Evolutionary conservation across 164 flowering plant species (phyloP).

Genomic region (Malania oleifera): DNA sequence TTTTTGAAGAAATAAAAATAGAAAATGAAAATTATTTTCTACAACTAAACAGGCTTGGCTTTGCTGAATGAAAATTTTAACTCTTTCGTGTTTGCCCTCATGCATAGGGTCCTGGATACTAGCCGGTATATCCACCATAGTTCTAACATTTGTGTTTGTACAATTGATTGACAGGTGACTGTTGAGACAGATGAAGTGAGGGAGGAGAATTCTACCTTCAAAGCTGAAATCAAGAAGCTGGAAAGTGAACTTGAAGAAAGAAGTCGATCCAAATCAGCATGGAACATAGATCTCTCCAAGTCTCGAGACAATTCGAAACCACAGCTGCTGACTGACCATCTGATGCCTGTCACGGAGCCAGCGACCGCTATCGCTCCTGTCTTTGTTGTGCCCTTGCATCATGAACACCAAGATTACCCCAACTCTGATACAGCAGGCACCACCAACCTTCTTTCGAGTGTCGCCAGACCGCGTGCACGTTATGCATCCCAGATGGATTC

Average conservation of each 20-base stretch:
- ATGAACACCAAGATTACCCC: slow-evolving; percentile 28
- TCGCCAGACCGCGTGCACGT: too few relatives aligned
- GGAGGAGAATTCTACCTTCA: too few relatives aligned
- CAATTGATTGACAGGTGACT: too few relatives aligned
- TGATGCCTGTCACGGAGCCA: slow-evolving; percentile 21
- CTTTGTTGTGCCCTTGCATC: slow-evolving; percentile 40
- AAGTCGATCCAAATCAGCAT: slow-evolving; percentile 30
- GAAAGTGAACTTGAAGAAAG: too few relatives aligned
- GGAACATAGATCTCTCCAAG: slow-evolving; percentile 31
- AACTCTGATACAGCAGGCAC: slow-evolving; percentile 15
- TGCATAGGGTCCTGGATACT: neutral
- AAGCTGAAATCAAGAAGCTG: too few relatives aligned
- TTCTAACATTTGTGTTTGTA: slow-evolving; percentile 7
- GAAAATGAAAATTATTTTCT: too few relatives aligned
- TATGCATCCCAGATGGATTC: too few relatives aligned
- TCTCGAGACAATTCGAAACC: slow-evolving; percentile 15
- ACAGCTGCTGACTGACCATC: slow-evolving; percentile 15
- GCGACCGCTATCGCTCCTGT: slow-evolving; percentile 35
- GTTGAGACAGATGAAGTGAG: too few relatives aligned
- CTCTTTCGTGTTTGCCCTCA: neutral
- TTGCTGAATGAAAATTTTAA: too few relatives aligned
- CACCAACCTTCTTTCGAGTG: too few relatives aligned
- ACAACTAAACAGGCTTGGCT: too few relatives aligned
- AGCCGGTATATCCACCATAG: neutral
- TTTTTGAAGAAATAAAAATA: too few relatives aligned